phyloP scores from a whole-genome alignment of 768 basidiomycete genomes.

The Tylopilus intermedius region DNA sequence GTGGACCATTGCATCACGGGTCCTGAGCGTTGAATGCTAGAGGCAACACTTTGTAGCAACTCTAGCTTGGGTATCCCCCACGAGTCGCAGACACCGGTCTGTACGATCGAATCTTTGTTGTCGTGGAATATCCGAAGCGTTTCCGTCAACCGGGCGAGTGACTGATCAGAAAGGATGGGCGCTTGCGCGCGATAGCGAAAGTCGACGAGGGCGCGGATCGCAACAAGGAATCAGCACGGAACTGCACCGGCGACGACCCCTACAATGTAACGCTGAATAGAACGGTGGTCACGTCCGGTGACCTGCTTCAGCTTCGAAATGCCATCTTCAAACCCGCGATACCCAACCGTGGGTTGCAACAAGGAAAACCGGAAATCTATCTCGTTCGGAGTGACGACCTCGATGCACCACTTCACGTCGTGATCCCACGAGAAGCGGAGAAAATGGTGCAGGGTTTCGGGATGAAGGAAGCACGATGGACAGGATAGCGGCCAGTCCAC shows the following conservation, averaged over 20 bases:
- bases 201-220: not conserved
- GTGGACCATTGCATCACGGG: not conserved
- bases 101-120: constrained; percentile 34
- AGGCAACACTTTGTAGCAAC: no score
- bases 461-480: no score
- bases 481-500: no score
- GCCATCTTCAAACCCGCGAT: not conserved
- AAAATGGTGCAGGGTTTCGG: no score
- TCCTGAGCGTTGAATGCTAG: no score
- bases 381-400: not conserved
- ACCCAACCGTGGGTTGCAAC: not conserved
- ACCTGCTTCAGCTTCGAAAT: no score
- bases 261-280: not conserved
- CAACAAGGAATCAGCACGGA: not conserved
- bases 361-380: not conserved
- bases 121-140: constrained; percentile 33
- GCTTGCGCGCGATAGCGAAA: not conserved
- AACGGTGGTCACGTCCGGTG: no score
- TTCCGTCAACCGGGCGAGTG: not conserved
- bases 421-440: not conserved
- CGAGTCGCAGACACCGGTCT: not conserved
- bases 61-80: constrained; percentile 1
- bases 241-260: not conserved
- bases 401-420: no score
- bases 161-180: not conserved